Percentiles rank a stretch among this genome's conserved stretches.
Evolutionary conservation across 805 yeast genomes (phyloP).

Genomic region (Isabelozyma pseudorhagii): DNA sequence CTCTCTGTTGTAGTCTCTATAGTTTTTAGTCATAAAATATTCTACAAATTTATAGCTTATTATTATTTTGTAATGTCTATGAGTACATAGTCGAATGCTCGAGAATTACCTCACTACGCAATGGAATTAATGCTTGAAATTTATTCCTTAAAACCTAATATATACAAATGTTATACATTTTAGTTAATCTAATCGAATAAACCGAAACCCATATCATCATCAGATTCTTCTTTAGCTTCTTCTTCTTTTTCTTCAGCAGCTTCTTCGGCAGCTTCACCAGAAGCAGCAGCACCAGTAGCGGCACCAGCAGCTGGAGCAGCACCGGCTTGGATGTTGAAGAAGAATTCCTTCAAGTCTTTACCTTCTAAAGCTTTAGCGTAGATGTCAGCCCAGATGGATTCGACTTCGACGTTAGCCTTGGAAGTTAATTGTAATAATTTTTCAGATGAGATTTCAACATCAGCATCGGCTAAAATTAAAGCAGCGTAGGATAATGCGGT

Average conservation of each 20-base stretch:
- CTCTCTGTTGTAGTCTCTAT: too few species aligned
- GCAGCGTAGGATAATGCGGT: constrained; percentile 50
- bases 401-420: constrained; percentile 44
- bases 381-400: constrained; percentile 46
- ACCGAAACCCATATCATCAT: constrained; percentile 45
- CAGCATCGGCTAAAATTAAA: constrained; percentile 48
- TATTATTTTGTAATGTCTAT: too few species aligned
- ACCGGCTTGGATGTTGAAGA: constrained; percentile 47
- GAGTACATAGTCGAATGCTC: too few species aligned
- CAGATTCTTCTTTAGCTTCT: constrained; percentile 32
- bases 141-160: constrained; percentile 1
- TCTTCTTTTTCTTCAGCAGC: constrained; percentile 24
- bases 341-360: constrained; percentile 45
- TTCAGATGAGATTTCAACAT: constrained; percentile 44
- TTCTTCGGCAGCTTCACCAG: constrained; percentile 29
- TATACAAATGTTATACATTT: constrained; percentile 2
- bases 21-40: too few species aligned
- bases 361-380: constrained; percentile 47
- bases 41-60: too few species aligned
- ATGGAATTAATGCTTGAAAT: neutral
- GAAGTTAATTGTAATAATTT: constrained; percentile 39
- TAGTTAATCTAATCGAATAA: constrained; percentile 35
- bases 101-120: too few species aligned
- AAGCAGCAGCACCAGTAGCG: constrained; percentile 33
- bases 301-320: constrained; percentile 42